Evolutionary conservation across 441 rosid species (phyloP).

Genomic region (Rhodomyrtus psidioides): DNA sequence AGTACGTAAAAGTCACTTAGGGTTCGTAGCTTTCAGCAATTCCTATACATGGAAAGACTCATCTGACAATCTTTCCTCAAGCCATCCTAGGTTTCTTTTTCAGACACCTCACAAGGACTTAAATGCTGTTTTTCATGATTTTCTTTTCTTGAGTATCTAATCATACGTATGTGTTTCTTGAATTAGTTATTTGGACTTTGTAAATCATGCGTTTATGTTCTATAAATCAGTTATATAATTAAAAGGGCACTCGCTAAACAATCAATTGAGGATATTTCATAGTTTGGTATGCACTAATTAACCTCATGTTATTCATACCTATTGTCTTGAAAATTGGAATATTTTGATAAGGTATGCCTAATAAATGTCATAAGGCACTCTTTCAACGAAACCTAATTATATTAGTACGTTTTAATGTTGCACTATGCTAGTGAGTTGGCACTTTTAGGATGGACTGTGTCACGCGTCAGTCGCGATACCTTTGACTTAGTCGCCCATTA

Average conservation of each 20-base stretch:
- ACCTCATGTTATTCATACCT: background rate
- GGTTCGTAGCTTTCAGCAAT: background rate
- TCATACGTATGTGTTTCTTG: background rate
- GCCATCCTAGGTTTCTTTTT: background rate
- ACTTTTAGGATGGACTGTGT: background rate
- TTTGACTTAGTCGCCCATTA: background rate
- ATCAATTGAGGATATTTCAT: background rate
- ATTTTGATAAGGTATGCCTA: background rate
- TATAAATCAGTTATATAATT: background rate
- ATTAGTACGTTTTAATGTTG: background rate
- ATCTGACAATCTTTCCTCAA: background rate
- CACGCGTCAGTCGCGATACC: background rate
- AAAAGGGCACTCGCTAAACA: background rate
- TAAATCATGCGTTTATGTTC: background rate
- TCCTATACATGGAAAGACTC: background rate
- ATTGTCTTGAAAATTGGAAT: background rate
- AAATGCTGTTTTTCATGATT: background rate
- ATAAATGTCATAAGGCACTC: background rate
- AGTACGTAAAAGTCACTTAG: background rate
- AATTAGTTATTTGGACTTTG: background rate
- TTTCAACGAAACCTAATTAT: background rate
- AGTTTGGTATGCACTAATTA: background rate
- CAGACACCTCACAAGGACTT: background rate
- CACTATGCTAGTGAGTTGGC: background rate
- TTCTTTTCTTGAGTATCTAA: background rate